Conservation (phyloP, 352 stramenopile genomes). For the Phytopythium boreale region DNA sequence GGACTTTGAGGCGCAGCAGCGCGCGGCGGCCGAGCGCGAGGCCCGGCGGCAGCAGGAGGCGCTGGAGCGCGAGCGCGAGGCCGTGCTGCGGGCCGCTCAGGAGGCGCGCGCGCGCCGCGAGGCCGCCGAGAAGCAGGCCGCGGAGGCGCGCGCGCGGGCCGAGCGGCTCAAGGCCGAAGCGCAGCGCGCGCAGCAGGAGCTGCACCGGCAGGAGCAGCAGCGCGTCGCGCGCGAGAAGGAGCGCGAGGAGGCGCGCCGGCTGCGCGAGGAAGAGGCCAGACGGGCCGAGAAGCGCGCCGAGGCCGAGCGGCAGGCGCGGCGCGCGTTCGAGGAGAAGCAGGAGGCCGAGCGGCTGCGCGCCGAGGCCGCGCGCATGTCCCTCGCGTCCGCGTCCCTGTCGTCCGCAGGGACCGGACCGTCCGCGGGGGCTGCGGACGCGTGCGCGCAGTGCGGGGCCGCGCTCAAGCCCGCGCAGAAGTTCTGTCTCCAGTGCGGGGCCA, state of each 20-base stretch:
- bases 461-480: conserved; percentile 57
- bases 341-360: conserved; percentile 59
- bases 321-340: conserved; percentile 59
- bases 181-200: conserved; percentile 44
- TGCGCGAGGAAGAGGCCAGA: conserved; percentile 55
- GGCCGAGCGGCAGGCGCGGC: conserved; percentile 56
- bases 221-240: conserved; percentile 36
- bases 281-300: conserved; percentile 57
- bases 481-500: conserved; percentile 63
- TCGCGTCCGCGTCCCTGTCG: conserved; percentile 18
- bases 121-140: conserved; percentile 48
- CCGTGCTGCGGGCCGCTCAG: conserved; percentile 56
- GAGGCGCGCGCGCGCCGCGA: conserved; percentile 48
- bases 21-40: conserved; percentile 51
- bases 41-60: conserved; percentile 58
- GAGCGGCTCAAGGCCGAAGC: conserved; percentile 57
- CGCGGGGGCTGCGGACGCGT: conserved; percentile 1
- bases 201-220: conserved; percentile 56
- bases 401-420: conserved; percentile 1
- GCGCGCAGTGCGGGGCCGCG: conserved; percentile 11
- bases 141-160: conserved; percentile 50
- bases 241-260: conserved; percentile 43
- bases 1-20: conserved; percentile 67
- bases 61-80: conserved; percentile 54
- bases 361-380: conserved; percentile 50